These are phyloP conservation scores for Erigeron philadelphicus DNA, from an alignment of 140 eudicot genomes.

Conservation along the genomic window DNA sequence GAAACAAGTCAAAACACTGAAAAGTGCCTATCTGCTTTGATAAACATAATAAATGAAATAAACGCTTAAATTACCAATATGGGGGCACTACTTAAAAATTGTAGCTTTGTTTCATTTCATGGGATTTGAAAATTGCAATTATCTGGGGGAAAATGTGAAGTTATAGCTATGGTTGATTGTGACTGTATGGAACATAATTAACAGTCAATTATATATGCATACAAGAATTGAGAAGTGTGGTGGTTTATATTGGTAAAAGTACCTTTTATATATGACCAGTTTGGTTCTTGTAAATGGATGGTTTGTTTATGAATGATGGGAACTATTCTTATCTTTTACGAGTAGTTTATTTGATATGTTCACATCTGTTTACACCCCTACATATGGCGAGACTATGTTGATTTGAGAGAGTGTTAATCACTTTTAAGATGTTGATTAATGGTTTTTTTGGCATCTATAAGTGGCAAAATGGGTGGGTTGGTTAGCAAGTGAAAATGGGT, in stretches of 20 bases:
- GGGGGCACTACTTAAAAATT: background rate
- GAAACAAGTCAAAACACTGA: no score
- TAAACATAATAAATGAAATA: no score
- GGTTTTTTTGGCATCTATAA: background rate
- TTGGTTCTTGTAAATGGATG: background rate
- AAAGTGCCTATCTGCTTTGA: no score
- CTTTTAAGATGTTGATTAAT: background rate
- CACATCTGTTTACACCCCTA: background rate
- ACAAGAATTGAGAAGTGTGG: background rate
- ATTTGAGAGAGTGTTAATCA: background rate
- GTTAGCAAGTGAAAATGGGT: background rate
- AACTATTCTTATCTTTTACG: background rate
- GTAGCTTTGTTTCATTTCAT: constrained; percentile 3
- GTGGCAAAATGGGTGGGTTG: background rate
- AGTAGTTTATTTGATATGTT: background rate
- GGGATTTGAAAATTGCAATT: background rate
- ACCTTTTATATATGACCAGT: background rate
- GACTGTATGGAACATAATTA: background rate
- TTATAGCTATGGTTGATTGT: background rate
- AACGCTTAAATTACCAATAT: no score
- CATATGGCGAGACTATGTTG: background rate
- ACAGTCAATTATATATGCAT: background rate
- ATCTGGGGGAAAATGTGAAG: background rate
- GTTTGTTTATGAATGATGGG: background rate
- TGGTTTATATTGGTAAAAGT: background rate